Percentiles rank a stretch among this genome's conserved stretches.
phyloP scores from a whole-genome alignment of 768 basidiomycete genomes.

The Tricholoma matsutake region DNA sequence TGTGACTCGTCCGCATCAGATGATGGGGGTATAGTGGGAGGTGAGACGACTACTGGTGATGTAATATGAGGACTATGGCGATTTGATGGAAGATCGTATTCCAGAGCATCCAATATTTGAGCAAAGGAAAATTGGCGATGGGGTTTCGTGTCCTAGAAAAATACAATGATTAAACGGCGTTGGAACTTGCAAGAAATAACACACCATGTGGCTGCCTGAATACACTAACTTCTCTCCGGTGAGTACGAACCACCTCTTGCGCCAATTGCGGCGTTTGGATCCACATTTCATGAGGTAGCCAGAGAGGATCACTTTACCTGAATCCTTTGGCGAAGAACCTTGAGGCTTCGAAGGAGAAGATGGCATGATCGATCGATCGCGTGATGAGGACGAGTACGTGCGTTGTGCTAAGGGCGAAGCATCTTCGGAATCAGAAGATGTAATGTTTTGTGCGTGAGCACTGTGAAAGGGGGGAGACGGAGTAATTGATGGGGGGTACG shows the following conservation, averaged over 20 bases:
- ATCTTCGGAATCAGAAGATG: conserved; percentile 81
- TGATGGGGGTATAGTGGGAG: conserved; percentile 28
- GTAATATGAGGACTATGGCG: conserved; percentile 43
- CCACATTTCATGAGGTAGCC: conserved; percentile 98
- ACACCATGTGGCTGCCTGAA: conserved; percentile 92
- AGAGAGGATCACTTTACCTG: conserved; percentile 75
- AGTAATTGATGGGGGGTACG: conserved; percentile 34
- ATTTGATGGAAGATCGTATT: conserved; percentile 66
- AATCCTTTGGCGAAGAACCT: conserved; percentile 44
- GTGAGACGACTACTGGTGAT: conserved; percentile 32
- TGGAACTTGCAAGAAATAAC: conserved; percentile 24
- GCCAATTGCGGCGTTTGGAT: conserved; percentile 89
- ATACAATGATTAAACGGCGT: not conserved
- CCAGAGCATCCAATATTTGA: conserved; percentile 89
- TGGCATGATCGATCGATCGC: conserved; percentile 36
- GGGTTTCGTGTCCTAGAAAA: conserved; percentile 76
- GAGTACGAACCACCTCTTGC: conserved; percentile 97
- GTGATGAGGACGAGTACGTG: conserved; percentile 43
- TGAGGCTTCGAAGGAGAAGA: conserved; percentile 43
- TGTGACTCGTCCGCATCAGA: conserved; percentile 42
- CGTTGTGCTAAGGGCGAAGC: conserved; percentile 46
- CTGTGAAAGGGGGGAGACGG: conserved; percentile 48
- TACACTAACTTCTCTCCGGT: conserved; percentile 86
- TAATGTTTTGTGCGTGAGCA: conserved; percentile 46
- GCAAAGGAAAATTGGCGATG: conserved; percentile 83